Evolutionary conservation across 2,329 filamentous ascomycete species (phyloP).

Genomic region (Septoria petroselini): DNA sequence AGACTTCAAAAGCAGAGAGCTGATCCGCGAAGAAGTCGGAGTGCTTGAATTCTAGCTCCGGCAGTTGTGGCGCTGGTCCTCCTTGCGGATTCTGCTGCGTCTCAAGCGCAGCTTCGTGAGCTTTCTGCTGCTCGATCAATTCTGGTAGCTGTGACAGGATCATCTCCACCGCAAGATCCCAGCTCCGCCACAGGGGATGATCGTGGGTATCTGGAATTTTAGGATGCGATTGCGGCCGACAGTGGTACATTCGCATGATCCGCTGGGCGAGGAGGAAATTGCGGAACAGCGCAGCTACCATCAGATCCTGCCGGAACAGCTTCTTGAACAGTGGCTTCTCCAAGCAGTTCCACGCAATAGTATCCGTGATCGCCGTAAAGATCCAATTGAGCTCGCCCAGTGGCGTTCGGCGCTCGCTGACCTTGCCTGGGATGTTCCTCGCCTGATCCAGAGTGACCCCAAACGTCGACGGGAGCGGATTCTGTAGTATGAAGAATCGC

Average conservation of each 20-base stretch:
- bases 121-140: constrained; percentile 71
- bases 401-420: constrained; percentile 89
- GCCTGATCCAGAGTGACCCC: constrained; percentile 76
- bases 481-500: constrained; percentile 93
- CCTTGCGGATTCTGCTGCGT: constrained; percentile 11
- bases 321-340: constrained; percentile 90
- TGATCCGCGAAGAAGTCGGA: constrained; percentile 97
- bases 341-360: constrained; percentile 95
- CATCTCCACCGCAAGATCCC: constrained; percentile 96
- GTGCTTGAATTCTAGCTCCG: constrained; percentile 84
- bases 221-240: constrained; percentile 88
- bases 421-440: constrained; percentile 81
- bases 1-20: constrained; percentile 94
- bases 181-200: constrained; percentile 93
- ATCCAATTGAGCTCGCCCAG: constrained; percentile 98
- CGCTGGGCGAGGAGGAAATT: constrained; percentile 94
- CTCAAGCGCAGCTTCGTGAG: constrained; percentile 43
- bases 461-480: constrained; percentile 60
- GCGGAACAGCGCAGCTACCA: constrained; percentile 96
- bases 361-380: constrained; percentile 97
- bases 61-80: constrained; percentile 24
- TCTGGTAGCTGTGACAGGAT: constrained; percentile 84
- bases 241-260: constrained; percentile 95
- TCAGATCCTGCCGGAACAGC: constrained; percentile 93
- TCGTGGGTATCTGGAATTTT: constrained; percentile 91